A percentile compares a stretch with the other conserved stretches of the same genome.
Evolutionary conservation across 768 basidiomycete species (phyloP).

Genomic region (Phanerodontia chrysosporium): DNA sequence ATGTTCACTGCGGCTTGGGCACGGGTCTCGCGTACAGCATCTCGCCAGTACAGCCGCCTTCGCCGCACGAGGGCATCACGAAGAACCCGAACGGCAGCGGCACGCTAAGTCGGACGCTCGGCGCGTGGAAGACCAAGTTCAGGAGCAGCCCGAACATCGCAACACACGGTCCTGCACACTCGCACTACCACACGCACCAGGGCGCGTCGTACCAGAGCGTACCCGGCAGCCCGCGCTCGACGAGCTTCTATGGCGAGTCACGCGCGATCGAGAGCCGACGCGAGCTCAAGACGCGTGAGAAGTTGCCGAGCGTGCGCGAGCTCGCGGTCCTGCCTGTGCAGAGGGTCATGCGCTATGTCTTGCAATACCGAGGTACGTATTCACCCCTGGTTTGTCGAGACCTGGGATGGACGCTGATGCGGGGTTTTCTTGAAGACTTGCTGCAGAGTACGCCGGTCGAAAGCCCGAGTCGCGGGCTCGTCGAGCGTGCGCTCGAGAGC

Average conservation of each 20-base stretch:
- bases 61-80: not conserved
- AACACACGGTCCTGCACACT: not conserved
- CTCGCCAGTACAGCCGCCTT: slow-evolving; percentile 7
- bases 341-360: slow-evolving; percentile 57
- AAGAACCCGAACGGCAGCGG: not conserved
- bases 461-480: slow-evolving; percentile 46
- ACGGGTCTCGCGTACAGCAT: slow-evolving; percentile 24
- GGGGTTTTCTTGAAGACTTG: slow-evolving; percentile 37
- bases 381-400: not conserved
- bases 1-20: slow-evolving; percentile 27
- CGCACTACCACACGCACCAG: not conserved
- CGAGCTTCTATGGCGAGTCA: not conserved
- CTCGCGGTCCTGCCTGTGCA: slow-evolving; percentile 62
- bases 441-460: slow-evolving; percentile 43
- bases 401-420: not conserved
- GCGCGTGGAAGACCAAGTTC: slow-evolving; percentile 17
- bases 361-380: slow-evolving; percentile 53
- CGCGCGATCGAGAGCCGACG: slow-evolving; percentile 5
- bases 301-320: slow-evolving; percentile 41
- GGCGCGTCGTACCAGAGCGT: not conserved
- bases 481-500: slow-evolving; percentile 54
- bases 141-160: not conserved
- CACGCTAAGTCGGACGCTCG: slow-evolving; percentile 16
- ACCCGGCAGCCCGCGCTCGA: not conserved
- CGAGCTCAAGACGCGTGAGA: slow-evolving; percentile 1